phyloP scores from a whole-genome alignment of 306 rosid species.

The Cucurbita ficifolia region DNA sequence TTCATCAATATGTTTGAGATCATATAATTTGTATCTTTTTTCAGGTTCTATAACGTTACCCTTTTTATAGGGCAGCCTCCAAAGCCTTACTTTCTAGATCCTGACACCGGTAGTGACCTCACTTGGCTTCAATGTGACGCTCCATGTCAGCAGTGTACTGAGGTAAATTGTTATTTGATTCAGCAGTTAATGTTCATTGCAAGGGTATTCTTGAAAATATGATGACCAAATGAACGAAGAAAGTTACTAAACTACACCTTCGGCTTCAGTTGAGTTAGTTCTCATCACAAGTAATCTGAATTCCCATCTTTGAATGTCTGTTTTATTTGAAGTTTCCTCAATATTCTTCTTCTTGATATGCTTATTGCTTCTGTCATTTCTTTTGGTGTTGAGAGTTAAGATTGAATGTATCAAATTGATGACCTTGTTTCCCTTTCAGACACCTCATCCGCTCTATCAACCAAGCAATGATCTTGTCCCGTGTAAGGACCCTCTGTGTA shows the following conservation, averaged over 20 bases:
- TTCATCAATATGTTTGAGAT: background rate
- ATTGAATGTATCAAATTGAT: background rate
- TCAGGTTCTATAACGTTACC: slow-evolving; percentile 76
- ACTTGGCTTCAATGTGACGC: slow-evolving; percentile 98
- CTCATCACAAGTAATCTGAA: background rate
- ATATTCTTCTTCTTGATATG: background rate
- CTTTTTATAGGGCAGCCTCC: slow-evolving; percentile 71
- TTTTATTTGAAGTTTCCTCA: background rate
- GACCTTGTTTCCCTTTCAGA: slow-evolving; percentile 25
- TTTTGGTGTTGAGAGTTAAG: background rate
- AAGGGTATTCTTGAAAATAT: background rate
- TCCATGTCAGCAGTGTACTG: slow-evolving; percentile 60
- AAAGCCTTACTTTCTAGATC: slow-evolving; percentile 74
- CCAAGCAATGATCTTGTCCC: slow-evolving; percentile 65
- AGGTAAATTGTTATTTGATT: slow-evolving; percentile 27
- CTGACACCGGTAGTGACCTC: slow-evolving; percentile 94
- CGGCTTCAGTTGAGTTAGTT: background rate
- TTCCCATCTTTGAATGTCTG: background rate
- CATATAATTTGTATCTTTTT: slow-evolving; percentile 9
- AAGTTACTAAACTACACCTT: background rate
- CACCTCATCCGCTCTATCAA: slow-evolving; percentile 62
- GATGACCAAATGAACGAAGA: background rate
- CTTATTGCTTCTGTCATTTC: background rate
- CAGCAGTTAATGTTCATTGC: background rate
- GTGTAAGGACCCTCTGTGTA: slow-evolving; percentile 58